Percentiles rank a stretch among this genome's conserved stretches.
phyloP scores from a whole-genome alignment of 208 protist genomes.

The Trypanosoma caninum region DNA sequence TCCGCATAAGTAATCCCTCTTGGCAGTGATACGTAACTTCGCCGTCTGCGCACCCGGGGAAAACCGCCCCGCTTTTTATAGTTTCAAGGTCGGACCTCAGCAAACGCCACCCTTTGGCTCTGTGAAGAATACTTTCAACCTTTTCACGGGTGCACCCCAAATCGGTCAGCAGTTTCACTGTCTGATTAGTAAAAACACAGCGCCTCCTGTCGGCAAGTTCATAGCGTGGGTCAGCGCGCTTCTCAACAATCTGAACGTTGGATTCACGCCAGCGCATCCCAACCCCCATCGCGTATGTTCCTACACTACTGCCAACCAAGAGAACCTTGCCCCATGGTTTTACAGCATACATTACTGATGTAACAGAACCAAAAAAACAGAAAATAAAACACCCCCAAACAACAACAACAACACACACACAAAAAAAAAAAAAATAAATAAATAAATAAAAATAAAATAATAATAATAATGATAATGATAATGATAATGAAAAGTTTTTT shows the following conservation, averaged over 20 bases:
- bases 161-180: constrained; percentile 65
- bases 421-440: not conserved
- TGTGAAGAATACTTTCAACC: constrained; percentile 41
- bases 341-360: constrained; percentile 72
- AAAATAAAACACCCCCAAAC: not conserved
- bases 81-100: constrained; percentile 36
- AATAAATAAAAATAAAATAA: too few species aligned
- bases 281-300: constrained; percentile 73
- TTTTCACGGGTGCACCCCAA: constrained; percentile 58
- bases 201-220: constrained; percentile 36
- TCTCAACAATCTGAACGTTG: constrained; percentile 66
- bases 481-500: too few species aligned
- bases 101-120: constrained; percentile 63
- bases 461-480: too few species aligned
- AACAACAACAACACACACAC: not conserved
- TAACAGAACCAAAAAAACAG: not conserved
- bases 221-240: constrained; percentile 38
- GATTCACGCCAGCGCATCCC: constrained; percentile 87
- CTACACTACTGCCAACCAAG: constrained; percentile 63
- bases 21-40: constrained; percentile 68
- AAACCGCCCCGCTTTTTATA: constrained; percentile 43
- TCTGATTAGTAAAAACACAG: constrained; percentile 67
- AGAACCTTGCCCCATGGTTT: constrained; percentile 83
- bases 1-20: constrained; percentile 55
- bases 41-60: constrained; percentile 65